phyloP scores from a whole-genome alignment of 805 yeast species.

The Teunomyces pallodes region DNA sequence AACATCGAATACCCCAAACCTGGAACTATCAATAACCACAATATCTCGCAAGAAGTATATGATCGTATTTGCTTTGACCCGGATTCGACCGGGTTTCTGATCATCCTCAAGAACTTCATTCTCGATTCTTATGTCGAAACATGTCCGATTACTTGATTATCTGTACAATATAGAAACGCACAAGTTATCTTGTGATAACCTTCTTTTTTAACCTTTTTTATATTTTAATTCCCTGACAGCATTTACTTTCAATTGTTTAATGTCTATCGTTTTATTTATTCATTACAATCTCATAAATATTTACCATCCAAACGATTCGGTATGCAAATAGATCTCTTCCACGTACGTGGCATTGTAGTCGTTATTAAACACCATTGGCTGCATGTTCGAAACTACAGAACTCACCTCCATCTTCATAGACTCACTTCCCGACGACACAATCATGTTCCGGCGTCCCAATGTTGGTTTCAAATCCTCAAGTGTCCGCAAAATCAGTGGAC shows the following conservation, averaged over 20 bases:
- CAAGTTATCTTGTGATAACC: too few relatives aligned
- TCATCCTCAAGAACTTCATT: neutral
- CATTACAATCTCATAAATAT: neutral
- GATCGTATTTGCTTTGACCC: neutral
- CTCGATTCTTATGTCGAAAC: neutral
- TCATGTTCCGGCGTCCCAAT: conserved; percentile 32
- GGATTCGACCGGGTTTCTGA: neutral
- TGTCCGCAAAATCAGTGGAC: conserved; percentile 19
- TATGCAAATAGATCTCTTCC: conserved; percentile 49
- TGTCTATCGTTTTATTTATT: neutral
- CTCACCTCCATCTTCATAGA: conserved; percentile 39
- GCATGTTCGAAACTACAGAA: conserved; percentile 39
- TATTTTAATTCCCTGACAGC: neutral
- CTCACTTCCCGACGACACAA: conserved; percentile 48
- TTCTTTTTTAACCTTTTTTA: too few relatives aligned
- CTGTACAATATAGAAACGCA: neutral
- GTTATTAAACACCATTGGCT: conserved; percentile 27
- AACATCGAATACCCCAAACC: neutral
- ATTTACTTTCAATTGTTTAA: neutral
- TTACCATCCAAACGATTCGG: conserved; percentile 51
- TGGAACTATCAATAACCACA: neutral
- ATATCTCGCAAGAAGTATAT: neutral
- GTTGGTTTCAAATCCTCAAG: conserved; percentile 13
- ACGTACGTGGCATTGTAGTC: conserved; percentile 23
- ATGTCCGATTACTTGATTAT: neutral